Evolutionary conservation across 352 stramenopile genomes (phyloP), one percentile per base, ranked within the genome.

Genomic region (Phytophthora uliginosa): DNA sequence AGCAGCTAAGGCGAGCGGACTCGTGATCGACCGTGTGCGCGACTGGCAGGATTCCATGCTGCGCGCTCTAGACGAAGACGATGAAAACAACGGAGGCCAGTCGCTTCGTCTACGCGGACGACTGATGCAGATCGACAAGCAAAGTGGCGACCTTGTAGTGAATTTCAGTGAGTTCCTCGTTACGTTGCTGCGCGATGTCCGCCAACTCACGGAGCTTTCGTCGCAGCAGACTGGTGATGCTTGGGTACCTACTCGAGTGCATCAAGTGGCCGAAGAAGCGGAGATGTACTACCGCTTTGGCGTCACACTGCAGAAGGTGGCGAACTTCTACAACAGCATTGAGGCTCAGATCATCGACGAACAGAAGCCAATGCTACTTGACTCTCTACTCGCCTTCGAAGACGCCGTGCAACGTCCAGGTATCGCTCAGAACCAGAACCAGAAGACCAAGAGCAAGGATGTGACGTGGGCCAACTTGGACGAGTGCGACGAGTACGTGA

Each of bases 311-410:
- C 98, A 99, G 69, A 99, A 99, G 74, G 92, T 98, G 7, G 94
- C 97, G 2, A 98, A 98, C 63, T 99, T 99, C 71, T 99, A 98
- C 89, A 99, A 99, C 84, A 98, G 90, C 63, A 97, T 99, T 69
- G 94, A 97, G 28, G 88, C 86, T 8, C 87, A 98, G 62, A 99
- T 99, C 72, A 98, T 99, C 28, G 84, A 95, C 10, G 88, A 94
- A 59, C 95, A 99, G 82, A 98, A 98, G 64, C 89, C 94, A 3
- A 98, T 99, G 92, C 83, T 99, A 18, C 75, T 99, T 3, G 92
- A 98, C 53, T 93, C 92, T 17, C 83, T 99, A 0, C 64, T 98
- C 13, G 86, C 90, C 1, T 99, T 99, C 59, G 96, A 99, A 72
- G 85, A 94, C 5, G 84, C 85, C 0, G 89, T 96, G 1, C 82